Base-by-base conservation (phyloP, 495 filamentous ascomycete species). In the Daldinia loculata region DNA sequence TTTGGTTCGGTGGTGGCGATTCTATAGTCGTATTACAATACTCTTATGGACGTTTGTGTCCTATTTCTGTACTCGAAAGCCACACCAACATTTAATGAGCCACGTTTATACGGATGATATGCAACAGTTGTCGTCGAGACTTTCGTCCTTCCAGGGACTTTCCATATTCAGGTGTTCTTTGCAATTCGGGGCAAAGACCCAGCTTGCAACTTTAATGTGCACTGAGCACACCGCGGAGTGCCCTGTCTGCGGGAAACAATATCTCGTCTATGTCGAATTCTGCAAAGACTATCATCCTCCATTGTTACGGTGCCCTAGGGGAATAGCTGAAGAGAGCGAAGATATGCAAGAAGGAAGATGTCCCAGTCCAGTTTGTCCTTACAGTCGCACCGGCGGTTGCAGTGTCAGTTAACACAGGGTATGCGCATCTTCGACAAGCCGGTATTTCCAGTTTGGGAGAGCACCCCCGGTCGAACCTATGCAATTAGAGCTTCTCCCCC, bases 401-500 rank as follows among this genome's bases (percentile, higher is more conserved):
- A 53, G 48, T 45, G 75, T 84, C 66, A 85, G 82, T 80, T 85
- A 45, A 71, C 58, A 36, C 69, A 41, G 36, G 22, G 41, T 45
- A 61, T 22, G 7, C 19, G 9, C 41, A 30, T 48, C 34, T 56
- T 55, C 63, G 17, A 39, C 58, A 45, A 66, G 45, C 12, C 53
- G 32, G 53, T 29, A 12, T 19, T 56, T 45, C 51, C 58, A 48
- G 52, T 19, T 30, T 38, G 52, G 58, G 32, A 60, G 11, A 58
- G 52, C 29, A 56, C 41, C 52, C 14, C 29, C 8, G 52, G 14
- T 27, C 71, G 45, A 57, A 56, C 11, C 4, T 39, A 17, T 56
- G 62, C 48, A 48, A 48, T 80, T 75, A 92, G 50, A 91, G 81
- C 76, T 84, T 89, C 52, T 87, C 82, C 53, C 86, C 86, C 74